Evolutionary conservation across 2,329 filamentous ascomycete genomes (phyloP).

Genomic region (Zarea fungicola): DNA sequence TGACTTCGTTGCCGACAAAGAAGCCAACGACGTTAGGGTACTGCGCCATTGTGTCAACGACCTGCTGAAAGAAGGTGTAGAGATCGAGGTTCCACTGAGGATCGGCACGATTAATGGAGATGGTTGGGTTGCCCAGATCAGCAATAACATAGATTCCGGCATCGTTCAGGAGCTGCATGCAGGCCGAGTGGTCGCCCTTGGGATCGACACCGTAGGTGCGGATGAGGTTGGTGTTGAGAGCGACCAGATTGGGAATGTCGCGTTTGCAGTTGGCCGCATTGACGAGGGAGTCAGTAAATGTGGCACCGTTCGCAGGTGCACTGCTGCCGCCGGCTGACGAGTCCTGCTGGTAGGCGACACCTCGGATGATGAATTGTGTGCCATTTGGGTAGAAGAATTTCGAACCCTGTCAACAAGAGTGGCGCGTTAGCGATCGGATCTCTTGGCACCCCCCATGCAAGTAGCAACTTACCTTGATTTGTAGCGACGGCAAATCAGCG

Average conservation of each 20-base stretch:
- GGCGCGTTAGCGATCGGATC: neutral
- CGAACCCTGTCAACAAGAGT: conserved; percentile 47
- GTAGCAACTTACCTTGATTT: conserved; percentile 57
- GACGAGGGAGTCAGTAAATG: conserved; percentile 78
- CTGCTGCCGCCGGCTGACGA: conserved; percentile 47
- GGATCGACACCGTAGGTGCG: conserved; percentile 93
- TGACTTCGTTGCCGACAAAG: conserved; percentile 98
- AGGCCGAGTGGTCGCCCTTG: conserved; percentile 67
- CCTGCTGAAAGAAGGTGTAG: conserved; percentile 73
- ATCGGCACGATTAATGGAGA: conserved; percentile 78
- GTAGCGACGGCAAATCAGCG: conserved; percentile 50
- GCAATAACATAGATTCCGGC: conserved; percentile 94
- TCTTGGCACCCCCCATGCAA: neutral
- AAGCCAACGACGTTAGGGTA: conserved; percentile 94
- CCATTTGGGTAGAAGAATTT: conserved; percentile 86
- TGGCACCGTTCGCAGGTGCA: conserved; percentile 30
- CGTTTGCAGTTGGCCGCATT: conserved; percentile 68
- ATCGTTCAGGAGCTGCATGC: conserved; percentile 77
- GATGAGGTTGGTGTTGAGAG: conserved; percentile 85
- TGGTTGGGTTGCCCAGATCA: conserved; percentile 75
- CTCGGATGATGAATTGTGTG: conserved; percentile 71
- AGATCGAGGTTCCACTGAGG: conserved; percentile 75
- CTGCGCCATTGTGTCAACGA: conserved; percentile 73
- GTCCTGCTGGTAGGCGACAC: conserved; percentile 92
- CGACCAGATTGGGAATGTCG: conserved; percentile 74